phyloP scores from a whole-genome alignment of 805 yeast genomes.

The Osmozyma mogii region DNA sequence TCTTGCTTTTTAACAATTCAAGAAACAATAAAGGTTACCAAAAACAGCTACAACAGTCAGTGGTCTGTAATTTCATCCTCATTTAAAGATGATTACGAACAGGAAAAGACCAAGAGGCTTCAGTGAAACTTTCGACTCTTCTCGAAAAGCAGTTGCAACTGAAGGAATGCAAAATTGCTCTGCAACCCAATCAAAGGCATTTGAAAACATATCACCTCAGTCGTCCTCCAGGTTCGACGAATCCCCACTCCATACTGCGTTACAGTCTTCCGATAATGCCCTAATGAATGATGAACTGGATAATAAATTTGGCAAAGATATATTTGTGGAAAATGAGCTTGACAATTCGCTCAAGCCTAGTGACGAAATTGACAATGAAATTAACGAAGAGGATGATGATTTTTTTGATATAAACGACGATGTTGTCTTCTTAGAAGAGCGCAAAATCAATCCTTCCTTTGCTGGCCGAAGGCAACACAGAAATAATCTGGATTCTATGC shows the following conservation, averaged over 20 bases:
- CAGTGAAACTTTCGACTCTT: constrained; percentile 28
- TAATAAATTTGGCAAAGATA: constrained; percentile 2
- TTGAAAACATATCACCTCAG: constrained; percentile 3
- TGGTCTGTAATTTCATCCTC: neutral
- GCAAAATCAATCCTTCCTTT: constrained; percentile 12
- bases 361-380: constrained; percentile 7
- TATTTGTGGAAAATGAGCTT: constrained; percentile 4
- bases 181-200: constrained; percentile 1
- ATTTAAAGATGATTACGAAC: constrained; percentile 28
- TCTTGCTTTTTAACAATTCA: too few species aligned
- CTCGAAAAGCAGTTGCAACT: constrained; percentile 9
- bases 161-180: constrained; percentile 4
- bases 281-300: constrained; percentile 7
- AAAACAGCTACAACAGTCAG: neutral
- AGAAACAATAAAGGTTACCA: constrained; percentile 1
- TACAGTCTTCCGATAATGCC: constrained; percentile 2
- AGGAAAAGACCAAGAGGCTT: constrained; percentile 40
- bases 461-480: constrained; percentile 12
- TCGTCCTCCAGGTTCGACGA: constrained; percentile 4
- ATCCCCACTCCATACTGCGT: constrained; percentile 1
- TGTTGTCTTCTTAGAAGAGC: constrained; percentile 29
- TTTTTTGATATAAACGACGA: constrained; percentile 24
- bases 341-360: constrained; percentile 5
- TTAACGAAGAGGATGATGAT: constrained; percentile 10
- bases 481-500: constrained; percentile 29